Base-by-base conservation (phyloP, 116 monocot species). In the Trichopus zeylanicus region DNA sequence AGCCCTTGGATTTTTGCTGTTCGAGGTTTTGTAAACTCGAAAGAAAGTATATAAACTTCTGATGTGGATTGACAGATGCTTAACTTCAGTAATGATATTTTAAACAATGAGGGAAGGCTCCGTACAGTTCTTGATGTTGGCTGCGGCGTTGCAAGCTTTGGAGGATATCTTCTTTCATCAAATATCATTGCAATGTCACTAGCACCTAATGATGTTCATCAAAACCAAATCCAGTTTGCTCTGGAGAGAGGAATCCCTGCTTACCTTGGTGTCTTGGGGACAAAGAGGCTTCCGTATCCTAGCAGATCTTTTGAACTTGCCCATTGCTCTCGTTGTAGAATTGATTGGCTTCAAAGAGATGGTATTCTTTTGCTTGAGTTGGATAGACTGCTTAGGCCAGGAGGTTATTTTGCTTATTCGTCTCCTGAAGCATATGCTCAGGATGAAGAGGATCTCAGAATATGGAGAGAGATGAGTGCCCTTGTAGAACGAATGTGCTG, bases 401-500 rank as follows among this genome's bases (percentile, higher is more conserved):
- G 93, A 47, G 93, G 93, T 5, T 93, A 80, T 62, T 93, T 93
- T 82, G 93, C 82, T 24, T 93, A 93, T 68, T 93, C 93, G n/a
- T 93, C 93, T 56, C 93, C 93, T 27, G 93, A 93, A 76, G 93
- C 93, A 57, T 93, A 93, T 85, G 93, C 93, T 39, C 81, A 88
- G 42, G 93, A 93, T 68, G 93, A 93, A 67, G 88, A 93, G 59
- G 85, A 93, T 76, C 77, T 76, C 19, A 77, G 75, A 62, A 93
- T 93, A 53, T 93, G 93, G 93, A 81, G 56, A 57, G 72, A 82
- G 67, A 93, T 93, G 93, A 93, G 93, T 70, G 62, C 76, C 0
- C 70, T 93, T 57, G 88, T 93, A 24, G 82, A 88, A 51, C 59
- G 93, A 51, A 93, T 93, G 93, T 93, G 93, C 64, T 93, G 93